These are phyloP conservation scores for Daldinia sp. DNA, from an alignment of 2,329 filamentous ascomycete species.

Conservation along the genomic window DNA sequence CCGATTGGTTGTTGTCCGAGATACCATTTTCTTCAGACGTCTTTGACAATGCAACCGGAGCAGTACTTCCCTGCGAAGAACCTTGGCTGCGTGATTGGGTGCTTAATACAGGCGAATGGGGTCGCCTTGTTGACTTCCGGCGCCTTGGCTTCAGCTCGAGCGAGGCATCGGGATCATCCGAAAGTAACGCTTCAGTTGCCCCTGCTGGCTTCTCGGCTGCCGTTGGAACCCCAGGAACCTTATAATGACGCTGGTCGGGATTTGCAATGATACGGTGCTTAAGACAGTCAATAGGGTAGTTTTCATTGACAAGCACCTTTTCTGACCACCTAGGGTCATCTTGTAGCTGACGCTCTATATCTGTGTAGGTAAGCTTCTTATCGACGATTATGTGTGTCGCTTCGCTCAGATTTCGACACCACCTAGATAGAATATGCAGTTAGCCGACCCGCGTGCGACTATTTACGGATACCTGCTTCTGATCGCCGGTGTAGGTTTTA, in stretches of 20 bases:
- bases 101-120: neutral
- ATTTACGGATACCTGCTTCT: constrained; percentile 2
- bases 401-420: constrained; percentile 68
- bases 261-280: constrained; percentile 69
- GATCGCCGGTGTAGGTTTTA: neutral
- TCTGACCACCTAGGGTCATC: constrained; percentile 49
- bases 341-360: constrained; percentile 71
- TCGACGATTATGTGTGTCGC: constrained; percentile 88
- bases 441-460: constrained; percentile 1
- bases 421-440: constrained; percentile 52
- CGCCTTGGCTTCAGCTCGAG: constrained; percentile 38
- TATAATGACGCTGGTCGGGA: constrained; percentile 69
- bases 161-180: constrained; percentile 32
- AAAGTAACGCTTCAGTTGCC: constrained; percentile 6
- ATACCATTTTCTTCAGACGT: constrained; percentile 3
- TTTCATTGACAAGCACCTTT: constrained; percentile 73
- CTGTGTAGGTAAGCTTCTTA: constrained; percentile 70
- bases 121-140: constrained; percentile 19
- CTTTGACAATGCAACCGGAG: constrained; percentile 30
- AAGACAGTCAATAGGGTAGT: constrained; percentile 77
- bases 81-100: constrained; percentile 15
- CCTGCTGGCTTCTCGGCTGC: constrained; percentile 34
- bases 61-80: constrained; percentile 19
- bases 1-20: constrained; percentile 9
- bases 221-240: constrained; percentile 63